phyloP scores from a whole-genome alignment of 768 basidiomycete genomes.

The Strobilomyces confusus region DNA sequence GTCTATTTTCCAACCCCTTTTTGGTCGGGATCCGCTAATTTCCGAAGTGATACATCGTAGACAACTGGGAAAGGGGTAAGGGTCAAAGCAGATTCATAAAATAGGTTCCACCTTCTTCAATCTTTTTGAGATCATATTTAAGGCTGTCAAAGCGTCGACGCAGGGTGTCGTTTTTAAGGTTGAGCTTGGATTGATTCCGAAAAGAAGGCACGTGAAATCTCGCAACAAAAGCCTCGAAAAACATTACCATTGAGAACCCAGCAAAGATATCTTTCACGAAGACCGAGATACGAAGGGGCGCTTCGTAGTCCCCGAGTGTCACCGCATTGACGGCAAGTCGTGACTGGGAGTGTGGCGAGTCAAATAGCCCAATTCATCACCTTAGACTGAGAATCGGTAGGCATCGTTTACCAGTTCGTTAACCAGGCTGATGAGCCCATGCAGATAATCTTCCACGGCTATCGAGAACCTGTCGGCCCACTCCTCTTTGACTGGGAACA shows the following conservation, averaged over 20 bases:
- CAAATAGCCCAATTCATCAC: background rate
- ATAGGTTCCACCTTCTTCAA: constrained; percentile 67
- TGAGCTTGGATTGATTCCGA: constrained; percentile 46
- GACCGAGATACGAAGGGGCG: constrained; percentile 69
- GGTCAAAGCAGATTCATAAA: background rate
- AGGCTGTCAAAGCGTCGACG: constrained; percentile 76
- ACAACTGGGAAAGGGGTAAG: constrained; percentile 49
- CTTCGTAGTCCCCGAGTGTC: constrained; percentile 77
- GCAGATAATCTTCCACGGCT: constrained; percentile 76
- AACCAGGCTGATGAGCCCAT: constrained; percentile 70
- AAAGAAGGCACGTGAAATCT: constrained; percentile 3
- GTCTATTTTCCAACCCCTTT: constrained; percentile 1
- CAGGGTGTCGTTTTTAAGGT: constrained; percentile 74
- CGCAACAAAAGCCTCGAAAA: background rate
- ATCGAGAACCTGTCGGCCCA: constrained; percentile 65
- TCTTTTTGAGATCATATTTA: constrained; percentile 85
- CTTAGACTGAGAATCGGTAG: background rate
- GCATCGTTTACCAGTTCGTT: constrained; percentile 66
- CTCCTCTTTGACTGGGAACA: constrained; percentile 53
- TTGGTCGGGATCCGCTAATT: constrained; percentile 40
- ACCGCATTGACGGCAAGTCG: constrained; percentile 77
- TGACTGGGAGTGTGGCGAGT: constrained; percentile 44
- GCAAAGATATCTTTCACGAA: constrained; percentile 80
- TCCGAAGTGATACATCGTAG: constrained; percentile 79
- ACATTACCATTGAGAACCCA: constrained; percentile 75